Evolutionary conservation across 192 early-diverging fungal genomes (phyloP), one percentile per base, ranked within the genome.

Genomic region (Rhizophlyctis rosea): DNA sequence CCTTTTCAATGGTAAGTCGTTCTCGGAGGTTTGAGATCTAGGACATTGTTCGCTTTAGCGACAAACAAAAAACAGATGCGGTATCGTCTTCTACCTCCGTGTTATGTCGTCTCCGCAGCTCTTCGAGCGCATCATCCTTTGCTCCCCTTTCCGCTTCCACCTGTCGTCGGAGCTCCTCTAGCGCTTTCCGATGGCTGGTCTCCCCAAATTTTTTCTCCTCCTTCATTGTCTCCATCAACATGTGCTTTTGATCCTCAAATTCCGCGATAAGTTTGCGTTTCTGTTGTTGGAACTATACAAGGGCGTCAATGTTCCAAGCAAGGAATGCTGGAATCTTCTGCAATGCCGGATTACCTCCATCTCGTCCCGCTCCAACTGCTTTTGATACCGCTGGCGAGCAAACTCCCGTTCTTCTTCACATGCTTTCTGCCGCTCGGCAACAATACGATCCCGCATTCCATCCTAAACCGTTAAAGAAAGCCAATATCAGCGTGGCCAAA

Each of bases 351-450:
- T 24, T 69, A 80, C 78, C 67, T 84, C 82, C 81, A 84, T 80
- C 54, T 84, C 82, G 35, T 84, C 82, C 34, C 82, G 73, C 62
- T 84, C 82, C 3, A 83, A 62, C 63, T 84, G 82, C 51, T 84
- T 84, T 32, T 70, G 71, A 63, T 82, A 84, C 21, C 82, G 65
- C 52, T 83, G 81, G 13, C 82, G 68, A 4, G 81, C 72, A 64
- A 77, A 83, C 52, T 84, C 82, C 13, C 82, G 75, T 57, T 84
- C 82, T 44, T 84, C 80, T 60, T 84, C 82, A 60, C 73, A 75
- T 0, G 82, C 82, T 29, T 69, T 65, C 58, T 83, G 80, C 1
- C 80, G 65, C 33, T 84, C 82, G 0, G 70, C 55, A 0, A 63
- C 67, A 50, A 73, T 59, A 23, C 70, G 64, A 39, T 82, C 79